A percentile compares a stretch with the other conserved stretches of the same genome.
Evolutionary conservation across 805 yeast species (phyloP).

Genomic region (Wickerhamiella galacta): DNA sequence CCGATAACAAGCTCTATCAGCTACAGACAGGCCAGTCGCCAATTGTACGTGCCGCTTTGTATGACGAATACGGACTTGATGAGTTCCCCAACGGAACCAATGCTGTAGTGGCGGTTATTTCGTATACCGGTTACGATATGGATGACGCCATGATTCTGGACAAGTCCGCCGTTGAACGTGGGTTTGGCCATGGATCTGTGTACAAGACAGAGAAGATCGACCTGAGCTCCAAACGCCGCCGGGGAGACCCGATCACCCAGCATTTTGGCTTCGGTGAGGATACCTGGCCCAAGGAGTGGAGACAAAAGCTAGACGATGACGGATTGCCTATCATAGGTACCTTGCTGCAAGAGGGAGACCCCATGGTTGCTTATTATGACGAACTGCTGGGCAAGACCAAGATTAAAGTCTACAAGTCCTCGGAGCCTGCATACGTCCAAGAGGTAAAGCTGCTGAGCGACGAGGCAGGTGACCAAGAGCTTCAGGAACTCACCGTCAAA

Average conservation of each 20-base stretch:
- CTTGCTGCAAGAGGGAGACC: conserved; percentile 86
- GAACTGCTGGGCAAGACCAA: conserved; percentile 82
- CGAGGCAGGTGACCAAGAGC: conserved; percentile 56
- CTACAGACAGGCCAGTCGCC: conserved; percentile 95
- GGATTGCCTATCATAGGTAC: conserved; percentile 86
- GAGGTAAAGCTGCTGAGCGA: conserved; percentile 88
- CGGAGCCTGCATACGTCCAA: conserved; percentile 88
- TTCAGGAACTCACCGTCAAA: conserved; percentile 74
- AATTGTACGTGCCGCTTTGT: conserved; percentile 80
- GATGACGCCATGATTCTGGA: conserved; percentile 98
- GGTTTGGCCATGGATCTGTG: conserved; percentile 93
- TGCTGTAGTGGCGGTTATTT: conserved; percentile 96
- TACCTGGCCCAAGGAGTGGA: conserved; percentile 85
- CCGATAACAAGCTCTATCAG: conserved; percentile 87
- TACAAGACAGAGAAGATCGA: conserved; percentile 90
- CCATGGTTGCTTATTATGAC: conserved; percentile 82
- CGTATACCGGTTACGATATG: conserved; percentile 99
- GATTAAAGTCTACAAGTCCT: conserved; percentile 81
- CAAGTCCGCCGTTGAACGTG: conserved; percentile 94
- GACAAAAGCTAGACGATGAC: conserved; percentile 71
- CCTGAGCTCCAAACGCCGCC: conserved; percentile 53
- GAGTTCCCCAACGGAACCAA: conserved; percentile 96
- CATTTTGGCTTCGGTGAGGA: conserved; percentile 91
- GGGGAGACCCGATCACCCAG: conserved; percentile 89
- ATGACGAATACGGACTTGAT: conserved; percentile 95